Percentiles rank a stretch among this genome's conserved stretches.
Conservation (phyloP, 352 stramenopile genomes). For the Globisporangium middletonii region DNA sequence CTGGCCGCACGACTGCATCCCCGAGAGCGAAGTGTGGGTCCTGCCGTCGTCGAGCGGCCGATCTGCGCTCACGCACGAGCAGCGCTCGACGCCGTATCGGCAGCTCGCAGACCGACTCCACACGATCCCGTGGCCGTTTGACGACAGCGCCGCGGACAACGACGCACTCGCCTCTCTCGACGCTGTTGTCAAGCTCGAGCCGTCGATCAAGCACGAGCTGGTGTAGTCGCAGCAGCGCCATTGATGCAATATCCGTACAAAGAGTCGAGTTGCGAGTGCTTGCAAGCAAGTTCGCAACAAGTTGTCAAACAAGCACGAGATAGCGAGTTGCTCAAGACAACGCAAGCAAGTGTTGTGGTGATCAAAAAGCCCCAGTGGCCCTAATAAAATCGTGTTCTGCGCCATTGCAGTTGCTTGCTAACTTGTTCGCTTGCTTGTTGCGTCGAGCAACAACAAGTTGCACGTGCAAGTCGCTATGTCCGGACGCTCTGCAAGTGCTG, state of each 20-base stretch:
- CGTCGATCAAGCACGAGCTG: neutral
- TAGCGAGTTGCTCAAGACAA: too few species aligned
- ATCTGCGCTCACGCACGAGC: conserved; percentile 69
- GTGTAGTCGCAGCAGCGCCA: neutral
- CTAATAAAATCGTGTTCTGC: neutral
- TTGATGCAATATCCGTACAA: too few species aligned
- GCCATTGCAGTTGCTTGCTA: neutral
- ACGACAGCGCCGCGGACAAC: neutral
- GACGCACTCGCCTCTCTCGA: neutral
- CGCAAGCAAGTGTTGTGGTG: too few species aligned
- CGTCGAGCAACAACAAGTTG: conserved; percentile 1
- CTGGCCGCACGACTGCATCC: conserved; percentile 58
- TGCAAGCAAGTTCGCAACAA: too few species aligned
- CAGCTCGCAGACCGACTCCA: conserved; percentile 59
- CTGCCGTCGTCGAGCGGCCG: conserved; percentile 79
- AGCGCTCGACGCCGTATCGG: conserved; percentile 64
- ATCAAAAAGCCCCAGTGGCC: too few species aligned
- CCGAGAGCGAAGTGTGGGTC: conserved; percentile 75
- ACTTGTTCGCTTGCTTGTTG: neutral
- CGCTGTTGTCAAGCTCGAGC: neutral
- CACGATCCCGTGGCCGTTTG: conserved; percentile 39
- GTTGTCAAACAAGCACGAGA: too few species aligned
- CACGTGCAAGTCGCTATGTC: neutral
- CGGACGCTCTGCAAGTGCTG: conserved; percentile 3
- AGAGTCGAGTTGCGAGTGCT: too few species aligned